Conservation (phyloP, 192 early-diverging fungal genomes). For the Allomyces javanicus region DNA sequence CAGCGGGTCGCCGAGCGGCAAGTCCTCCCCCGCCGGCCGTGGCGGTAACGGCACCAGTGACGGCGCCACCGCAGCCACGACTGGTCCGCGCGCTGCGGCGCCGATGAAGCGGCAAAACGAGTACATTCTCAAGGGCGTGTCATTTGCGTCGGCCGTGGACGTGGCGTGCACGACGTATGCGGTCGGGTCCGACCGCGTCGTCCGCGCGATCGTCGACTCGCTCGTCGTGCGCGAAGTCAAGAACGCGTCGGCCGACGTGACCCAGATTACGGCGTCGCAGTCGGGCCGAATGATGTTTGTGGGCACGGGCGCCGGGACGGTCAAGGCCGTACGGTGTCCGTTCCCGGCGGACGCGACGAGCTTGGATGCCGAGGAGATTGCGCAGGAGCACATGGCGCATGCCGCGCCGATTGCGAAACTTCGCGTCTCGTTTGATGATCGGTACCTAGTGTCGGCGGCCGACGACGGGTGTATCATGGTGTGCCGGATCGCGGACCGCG, state of each 20-base stretch:
- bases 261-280: conserved; percentile 28
- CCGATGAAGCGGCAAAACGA: conserved; percentile 26
- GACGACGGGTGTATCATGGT: conserved; percentile 29
- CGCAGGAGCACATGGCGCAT: conserved; percentile 31
- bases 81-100: not conserved
- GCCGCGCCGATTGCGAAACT: conserved; percentile 18
- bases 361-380: conserved; percentile 3
- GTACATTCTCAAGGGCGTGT: conserved; percentile 29
- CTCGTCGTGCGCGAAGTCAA: conserved; percentile 25
- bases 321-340: conserved; percentile 28
- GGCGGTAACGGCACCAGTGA: not conserved
- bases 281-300: conserved; percentile 36
- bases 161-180: conserved; percentile 16
- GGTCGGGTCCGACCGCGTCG: conserved; percentile 21
- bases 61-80: not conserved
- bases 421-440: conserved; percentile 23
- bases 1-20: no score
- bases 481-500: conserved; percentile 19
- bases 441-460: conserved; percentile 21
- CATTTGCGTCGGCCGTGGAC: conserved; percentile 21
- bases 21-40: no score
- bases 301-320: conserved; percentile 22
- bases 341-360: conserved; percentile 15
- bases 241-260: conserved; percentile 13
- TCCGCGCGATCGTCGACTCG: conserved; percentile 33